Base-by-base conservation (phyloP, 2,329 filamentous ascomycete genomes). In the Aspergillus sp. region DNA sequence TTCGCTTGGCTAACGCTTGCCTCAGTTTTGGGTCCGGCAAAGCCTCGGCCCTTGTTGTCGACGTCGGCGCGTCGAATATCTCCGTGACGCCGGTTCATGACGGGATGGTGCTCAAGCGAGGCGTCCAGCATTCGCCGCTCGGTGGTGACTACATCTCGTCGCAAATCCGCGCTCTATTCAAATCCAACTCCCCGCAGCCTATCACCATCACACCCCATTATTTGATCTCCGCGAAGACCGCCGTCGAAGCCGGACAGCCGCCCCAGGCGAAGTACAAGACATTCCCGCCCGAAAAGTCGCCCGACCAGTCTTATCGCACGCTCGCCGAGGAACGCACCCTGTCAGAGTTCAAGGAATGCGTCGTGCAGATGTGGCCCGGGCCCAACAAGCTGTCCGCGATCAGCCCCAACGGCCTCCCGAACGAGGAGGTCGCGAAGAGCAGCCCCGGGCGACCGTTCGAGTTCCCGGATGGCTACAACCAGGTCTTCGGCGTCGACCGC, bases 311-410 rank as follows among this genome's bases (percentile, higher is more conserved):
- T 1, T 96, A 88, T 72, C 78, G 82, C 38, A 68, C 71, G 12
- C 80, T 89, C 44, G 80, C 96, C 61, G 88, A 98, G 66, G 91
- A 96, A 59, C 83, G 89, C 33, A 80, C 94, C 26, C 67, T 98
- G 36, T 86, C 85, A 24, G 86, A 95, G 57, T 98, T 93, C 74
- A 98, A 98, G 66, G 93, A 98, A 64, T 93, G 83, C 12, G 86
- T 95, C 11, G 86, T 96, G 16, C 86, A 95, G 63, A 78, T 89
- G 10, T 98, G 91, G 89, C 75, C 78, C 15, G 85, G 85, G 1
- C 84, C 84, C 0, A 80, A 80, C 37, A 73, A 78, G 40, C 77
- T 86, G 49, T 58, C 53, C 46, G 55, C 47, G 25, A 58, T 60
- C n/a, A 47, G 52, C 59, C 45, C 73, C 64, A 62, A 60, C 14